phyloP scores from a whole-genome alignment of 345 rosid species.

The Rhizophora apiculata region DNA sequence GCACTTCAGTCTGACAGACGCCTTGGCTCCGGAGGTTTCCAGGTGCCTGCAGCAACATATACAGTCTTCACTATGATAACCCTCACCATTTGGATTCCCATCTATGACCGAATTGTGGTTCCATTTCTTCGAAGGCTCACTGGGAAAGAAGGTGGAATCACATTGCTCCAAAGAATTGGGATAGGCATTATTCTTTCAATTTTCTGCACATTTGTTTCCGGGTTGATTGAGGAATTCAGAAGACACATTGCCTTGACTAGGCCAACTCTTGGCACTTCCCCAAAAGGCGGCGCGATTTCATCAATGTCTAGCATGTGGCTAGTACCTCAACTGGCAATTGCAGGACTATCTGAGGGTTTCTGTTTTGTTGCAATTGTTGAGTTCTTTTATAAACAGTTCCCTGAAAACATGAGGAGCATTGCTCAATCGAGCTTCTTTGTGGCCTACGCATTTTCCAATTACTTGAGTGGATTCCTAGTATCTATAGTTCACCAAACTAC shows the following conservation, averaged over 20 bases:
- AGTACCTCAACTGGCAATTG: constrained; percentile 2
- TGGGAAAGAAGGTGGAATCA: constrained; percentile 10
- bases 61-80: constrained; percentile 23
- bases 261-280: neutral
- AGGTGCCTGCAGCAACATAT: constrained; percentile 15
- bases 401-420: constrained; percentile 5
- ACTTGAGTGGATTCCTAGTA: neutral
- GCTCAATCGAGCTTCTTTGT: neutral
- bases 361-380: neutral
- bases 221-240: neutral
- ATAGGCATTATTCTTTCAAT: neutral
- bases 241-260: neutral
- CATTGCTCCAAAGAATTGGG: constrained; percentile 3
- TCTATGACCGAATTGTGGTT: constrained; percentile 26
- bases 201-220: neutral
- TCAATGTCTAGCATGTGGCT: constrained; percentile 1
- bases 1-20: constrained; percentile 16
- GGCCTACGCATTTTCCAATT: neutral
- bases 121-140: constrained; percentile 14
- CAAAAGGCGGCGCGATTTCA: neutral
- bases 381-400: constrained; percentile 1
- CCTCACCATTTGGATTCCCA: constrained; percentile 26
- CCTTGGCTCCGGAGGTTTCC: constrained; percentile 5
- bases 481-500: neutral
- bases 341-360: constrained; percentile 1